Evolutionary conservation across 23 red algal species (phyloP), one percentile per base, ranked within the genome.

Genomic region (Pyropia haitanensis): DNA sequence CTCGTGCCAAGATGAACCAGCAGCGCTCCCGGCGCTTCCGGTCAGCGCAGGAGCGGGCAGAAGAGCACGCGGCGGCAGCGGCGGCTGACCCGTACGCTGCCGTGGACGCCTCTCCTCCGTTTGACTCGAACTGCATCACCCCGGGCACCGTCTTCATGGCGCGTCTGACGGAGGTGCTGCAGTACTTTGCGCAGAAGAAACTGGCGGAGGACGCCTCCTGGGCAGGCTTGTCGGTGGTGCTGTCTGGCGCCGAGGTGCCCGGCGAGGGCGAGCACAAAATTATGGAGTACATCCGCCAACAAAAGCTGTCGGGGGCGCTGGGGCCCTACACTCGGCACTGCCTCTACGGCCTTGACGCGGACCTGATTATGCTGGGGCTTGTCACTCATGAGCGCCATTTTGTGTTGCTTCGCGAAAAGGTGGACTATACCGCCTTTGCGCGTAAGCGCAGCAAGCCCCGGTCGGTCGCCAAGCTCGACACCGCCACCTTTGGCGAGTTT

Each of bases 191-290:
- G 24, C 64, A 83, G 27, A 86, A 90, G 60, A 85, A 80, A 67
- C 76, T 85, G 22, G 71, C 85, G 13, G 79, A 89, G 26, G 76
- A 76, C 51, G 53, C 78, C 12, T 64, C 56, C 24, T 78, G 80
- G 93, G 51, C 66, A 5, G 65, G 58, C 48, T 72, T 81, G 25
- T 61, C 63, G 19, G 93, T 97, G 18, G 65, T 97, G 17, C 61
- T 90, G 9, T 89, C 83, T 19, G 87, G 85, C 12, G 68, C 93
- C 3, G 79, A 97, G 55, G 85, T 80, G 21, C 93, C 93, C 9
- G 93, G 93, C 23, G 93, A 97, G 57, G 93, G 93, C 62, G 93
- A 97, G 77, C 93, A 97, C 63, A 97, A 97, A 78, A 97, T 97
- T 57, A 97, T 97, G 80, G 80, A 97, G 49, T 87, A 86, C 58